Conservation (phyloP, 352 stramenopile species). For the Nothophytophthora sp. region DNA sequence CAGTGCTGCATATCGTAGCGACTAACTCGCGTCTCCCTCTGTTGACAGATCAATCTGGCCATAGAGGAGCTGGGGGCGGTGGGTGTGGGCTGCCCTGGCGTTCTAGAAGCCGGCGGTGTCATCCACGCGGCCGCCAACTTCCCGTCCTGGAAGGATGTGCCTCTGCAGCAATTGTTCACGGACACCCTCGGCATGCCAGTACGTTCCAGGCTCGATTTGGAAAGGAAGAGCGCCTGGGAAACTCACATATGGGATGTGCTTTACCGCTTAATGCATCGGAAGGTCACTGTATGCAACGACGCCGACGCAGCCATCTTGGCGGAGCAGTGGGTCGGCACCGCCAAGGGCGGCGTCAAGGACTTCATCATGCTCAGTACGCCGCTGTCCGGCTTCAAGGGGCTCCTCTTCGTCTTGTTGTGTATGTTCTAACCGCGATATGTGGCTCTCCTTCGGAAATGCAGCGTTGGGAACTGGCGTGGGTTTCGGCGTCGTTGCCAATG, state of each 20-base stretch:
- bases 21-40: too few relatives aligned
- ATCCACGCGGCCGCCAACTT: conserved; percentile 58
- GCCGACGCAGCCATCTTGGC: conserved; percentile 64
- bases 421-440: background rate
- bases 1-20: background rate
- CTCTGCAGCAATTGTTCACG: conserved; percentile 37
- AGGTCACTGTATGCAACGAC: conserved; percentile 55
- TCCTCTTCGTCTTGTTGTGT: background rate
- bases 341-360: conserved; percentile 36
- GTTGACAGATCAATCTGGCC: background rate
- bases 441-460: background rate
- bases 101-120: conserved; percentile 36
- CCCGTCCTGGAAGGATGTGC: conserved; percentile 45
- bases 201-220: background rate
- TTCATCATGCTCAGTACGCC: conserved; percentile 73
- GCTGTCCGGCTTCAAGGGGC: background rate
- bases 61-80: conserved; percentile 26
- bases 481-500: conserved; percentile 45
- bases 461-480: conserved; percentile 65
- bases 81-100: conserved; percentile 52
- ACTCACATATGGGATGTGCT: background rate
- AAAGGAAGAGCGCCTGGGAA: background rate
- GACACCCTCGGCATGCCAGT: conserved; percentile 19
- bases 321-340: conserved; percentile 63
- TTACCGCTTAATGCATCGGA: background rate